Base-by-base conservation (phyloP, 1,284 basidiomycete genomes). In the Sporisorium iseilematis-ciliati region DNA sequence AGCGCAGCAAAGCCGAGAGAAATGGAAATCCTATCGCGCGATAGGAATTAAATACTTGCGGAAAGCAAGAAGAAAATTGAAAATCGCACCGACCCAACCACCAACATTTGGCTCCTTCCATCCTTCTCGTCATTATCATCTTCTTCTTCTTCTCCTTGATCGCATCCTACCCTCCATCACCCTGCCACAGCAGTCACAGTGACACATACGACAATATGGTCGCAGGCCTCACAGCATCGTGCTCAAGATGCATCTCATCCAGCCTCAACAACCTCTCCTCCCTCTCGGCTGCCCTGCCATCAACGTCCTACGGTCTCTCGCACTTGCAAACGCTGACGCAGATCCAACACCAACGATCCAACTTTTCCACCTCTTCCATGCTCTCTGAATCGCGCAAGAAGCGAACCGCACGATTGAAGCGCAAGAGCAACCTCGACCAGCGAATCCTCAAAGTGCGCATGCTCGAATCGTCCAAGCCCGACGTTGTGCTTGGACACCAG, bases 401-500 rank as follows among this genome's bases (percentile, higher is more conserved):
- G 51, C 68, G 79, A 4, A 69, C 71, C 0, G 68, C 78, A 11
- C 74, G 79, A 11, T 55, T 81, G 51, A 77, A 77, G 49, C 81
- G 82, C 55, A 85, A 84, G 61, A 75, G 72, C 35, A 86, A 86
- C 74, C 73, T 86, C 56, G 80, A 81, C 38, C 75, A 78, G 48
- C 75, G 80, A 29, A 78, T 80, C 18, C 77, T 84, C 64, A 84
- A 81, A 54, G 62, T 70, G 38, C 77, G 77, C 18, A 76, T 85
- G 58, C 70, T 83, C 5, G 87, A 88, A 0, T 86, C 87, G 7
- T 70, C 83, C 20, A 76, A 81, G 55, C 90, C 93, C 14, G 91
- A 92, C 77, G 89, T 91, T 56, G 88, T 94, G 7, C 89, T 93
- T 2, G 93, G 93, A 2, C 79, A 84, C 50, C 80, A 86, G 89